Evolutionary conservation across 2,329 filamentous ascomycete genomes (phyloP).

Genomic region (Penicillium expansum): DNA sequence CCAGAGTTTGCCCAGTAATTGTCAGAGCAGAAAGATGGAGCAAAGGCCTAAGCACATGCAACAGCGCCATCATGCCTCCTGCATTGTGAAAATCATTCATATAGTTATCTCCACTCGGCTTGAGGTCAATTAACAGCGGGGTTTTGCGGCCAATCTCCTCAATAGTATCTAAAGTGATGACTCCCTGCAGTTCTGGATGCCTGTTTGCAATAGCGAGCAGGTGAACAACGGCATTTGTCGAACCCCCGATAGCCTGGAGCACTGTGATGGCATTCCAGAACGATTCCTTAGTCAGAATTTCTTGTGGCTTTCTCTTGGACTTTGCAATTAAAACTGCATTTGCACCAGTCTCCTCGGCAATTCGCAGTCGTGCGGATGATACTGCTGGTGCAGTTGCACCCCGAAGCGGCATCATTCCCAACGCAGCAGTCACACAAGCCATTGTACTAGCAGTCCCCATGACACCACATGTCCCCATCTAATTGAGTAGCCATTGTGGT

Average conservation of each 20-base stretch:
- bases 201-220: conserved; percentile 55
- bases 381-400: conserved; percentile 56
- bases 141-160: conserved; percentile 50
- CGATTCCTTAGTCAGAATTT: conserved; percentile 47
- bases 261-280: conserved; percentile 54
- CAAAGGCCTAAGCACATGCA: conserved; percentile 48
- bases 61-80: conserved; percentile 50
- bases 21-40: conserved; percentile 48
- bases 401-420: conserved; percentile 54
- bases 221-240: conserved; percentile 56
- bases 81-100: conserved; percentile 57
- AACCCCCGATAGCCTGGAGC: conserved; percentile 56
- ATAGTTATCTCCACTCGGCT: conserved; percentile 54
- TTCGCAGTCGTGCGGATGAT: conserved; percentile 50
- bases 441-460: conserved; percentile 60
- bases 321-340: conserved; percentile 48
- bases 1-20: conserved; percentile 49
- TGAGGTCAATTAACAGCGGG: conserved; percentile 52
- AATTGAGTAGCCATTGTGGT: not conserved
- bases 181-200: conserved; percentile 48
- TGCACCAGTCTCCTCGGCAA: conserved; percentile 55
- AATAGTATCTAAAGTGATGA: conserved; percentile 47
- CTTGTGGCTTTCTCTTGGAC: conserved; percentile 43
- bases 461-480: conserved; percentile 55
- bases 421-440: conserved; percentile 53